A percentile compares a stretch with the other conserved stretches of the same genome.
These are phyloP conservation scores for Actinomortierella ambigua DNA, from an alignment of 371 early-diverging fungal species.

Conservation along the genomic window DNA sequence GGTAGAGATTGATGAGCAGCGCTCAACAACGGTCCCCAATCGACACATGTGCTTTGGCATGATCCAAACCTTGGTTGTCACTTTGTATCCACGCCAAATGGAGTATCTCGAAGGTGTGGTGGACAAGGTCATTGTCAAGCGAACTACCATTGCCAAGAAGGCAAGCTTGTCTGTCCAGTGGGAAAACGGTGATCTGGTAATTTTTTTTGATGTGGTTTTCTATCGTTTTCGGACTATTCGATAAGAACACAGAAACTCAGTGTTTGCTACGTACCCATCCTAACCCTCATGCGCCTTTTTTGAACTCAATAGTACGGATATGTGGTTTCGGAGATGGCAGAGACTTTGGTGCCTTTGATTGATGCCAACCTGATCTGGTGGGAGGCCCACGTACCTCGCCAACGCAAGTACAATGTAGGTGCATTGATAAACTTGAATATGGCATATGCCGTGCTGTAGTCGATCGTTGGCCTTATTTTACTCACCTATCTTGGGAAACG, in stretches of 20 bases:
- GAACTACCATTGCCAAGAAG: constrained; percentile 28
- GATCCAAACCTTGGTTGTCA: constrained; percentile 43
- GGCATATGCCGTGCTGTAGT: too few species aligned
- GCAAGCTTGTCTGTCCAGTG: constrained; percentile 40
- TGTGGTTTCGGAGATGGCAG: constrained; percentile 42
- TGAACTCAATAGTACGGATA: constrained; percentile 33
- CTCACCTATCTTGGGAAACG: too few species aligned
- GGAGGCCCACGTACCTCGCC: constrained; percentile 39
- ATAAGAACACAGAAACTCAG: too few species aligned
- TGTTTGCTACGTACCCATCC: too few species aligned
- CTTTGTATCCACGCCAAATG: constrained; percentile 42
- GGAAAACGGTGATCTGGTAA: constrained; percentile 30
- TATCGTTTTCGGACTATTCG: too few species aligned
- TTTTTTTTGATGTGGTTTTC: not conserved
- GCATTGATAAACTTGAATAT: not conserved
- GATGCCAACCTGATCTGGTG: constrained; percentile 47
- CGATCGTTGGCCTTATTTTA: too few species aligned
- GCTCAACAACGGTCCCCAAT: constrained; percentile 36
- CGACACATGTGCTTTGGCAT: constrained; percentile 52
- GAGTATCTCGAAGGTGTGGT: constrained; percentile 36
- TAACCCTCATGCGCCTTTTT: too few species aligned
- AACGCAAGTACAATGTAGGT: constrained; percentile 33
- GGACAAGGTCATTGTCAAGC: constrained; percentile 44
- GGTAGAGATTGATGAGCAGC: constrained; percentile 38
- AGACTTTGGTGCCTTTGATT: constrained; percentile 42